A percentile compares a stretch with the other conserved stretches of the same genome.
Conservation (phyloP, 805 yeast genomes). For the Suhomyces emberorum region DNA sequence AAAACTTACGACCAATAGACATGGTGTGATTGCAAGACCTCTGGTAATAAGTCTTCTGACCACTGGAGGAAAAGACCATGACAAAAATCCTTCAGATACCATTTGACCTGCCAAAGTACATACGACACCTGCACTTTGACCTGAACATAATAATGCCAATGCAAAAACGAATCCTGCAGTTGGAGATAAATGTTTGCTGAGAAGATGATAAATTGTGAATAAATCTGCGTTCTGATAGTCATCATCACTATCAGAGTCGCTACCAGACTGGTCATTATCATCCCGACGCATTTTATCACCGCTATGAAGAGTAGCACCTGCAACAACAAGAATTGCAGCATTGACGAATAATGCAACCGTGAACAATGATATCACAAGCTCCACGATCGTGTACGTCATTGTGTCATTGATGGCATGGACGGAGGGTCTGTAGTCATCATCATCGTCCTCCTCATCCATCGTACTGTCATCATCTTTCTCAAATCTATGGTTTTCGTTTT, state of each 20-base stretch:
- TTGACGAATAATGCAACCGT: slow-evolving; percentile 91
- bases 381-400: slow-evolving; percentile 77
- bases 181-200: slow-evolving; percentile 67
- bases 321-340: slow-evolving; percentile 84
- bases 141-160: slow-evolving; percentile 80
- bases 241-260: slow-evolving; percentile 37
- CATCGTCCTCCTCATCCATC: slow-evolving; percentile 24
- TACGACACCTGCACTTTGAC: slow-evolving; percentile 94
- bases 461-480: slow-evolving; percentile 7
- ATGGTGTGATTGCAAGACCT: slow-evolving; percentile 80
- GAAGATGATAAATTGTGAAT: slow-evolving; percentile 71
- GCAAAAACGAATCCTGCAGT: slow-evolving; percentile 91
- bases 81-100: slow-evolving; percentile 85
- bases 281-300: slow-evolving; percentile 5
- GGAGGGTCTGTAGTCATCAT: slow-evolving; percentile 62
- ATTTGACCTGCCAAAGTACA: slow-evolving; percentile 93
- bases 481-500: slow-evolving; percentile 1
- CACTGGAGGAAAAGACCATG: slow-evolving; percentile 81
- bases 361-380: slow-evolving; percentile 75
- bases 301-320: slow-evolving; percentile 79
- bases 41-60: slow-evolving; percentile 76
- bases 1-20: slow-evolving; percentile 65
- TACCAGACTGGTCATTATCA: slow-evolving; percentile 16
- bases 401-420: slow-evolving; percentile 76
- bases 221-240: slow-evolving; percentile 64